Evolutionary conservation across 2,329 filamentous ascomycete species (phyloP), one percentile per base, ranked within the genome.

Genomic region (Ceratocystis variospora): DNA sequence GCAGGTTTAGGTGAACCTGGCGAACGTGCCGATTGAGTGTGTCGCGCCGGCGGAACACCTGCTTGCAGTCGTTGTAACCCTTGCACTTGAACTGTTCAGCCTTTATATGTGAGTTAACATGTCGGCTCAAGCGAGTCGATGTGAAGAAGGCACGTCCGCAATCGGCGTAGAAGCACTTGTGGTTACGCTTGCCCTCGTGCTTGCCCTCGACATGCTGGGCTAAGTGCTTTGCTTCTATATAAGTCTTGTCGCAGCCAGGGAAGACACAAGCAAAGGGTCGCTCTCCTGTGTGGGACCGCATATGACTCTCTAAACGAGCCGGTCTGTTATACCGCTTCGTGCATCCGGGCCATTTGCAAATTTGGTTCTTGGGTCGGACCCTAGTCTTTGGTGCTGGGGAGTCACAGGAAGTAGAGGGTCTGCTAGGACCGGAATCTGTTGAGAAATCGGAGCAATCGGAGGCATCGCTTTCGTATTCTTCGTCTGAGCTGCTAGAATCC

Each of bases 251-350:
- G 73, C 93, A 97, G 53, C 77, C 85, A 5, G 80, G 77, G 69
- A 87, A 81, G 1, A 80, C 78, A 72, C 93, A 97, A 48, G 80
- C 79, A 74, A 88, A 95, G 0, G 90, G 86, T 0, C 92, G 85
- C 71, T 93, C 89, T 70, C 93, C 90, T 64, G 85, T 93, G 74
- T 97, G 93, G 0, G 88, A 91, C 69, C 90, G 83, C 28, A 93
- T 77, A 72, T 97, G 93, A 67, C 89, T 86, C 68, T 87, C 81
- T 3, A 96, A 80, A 33, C 90, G 85, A 44, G 88, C 88, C 0
- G 90, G 91, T 2, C 93, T 86, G 74, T 96, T 96, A 79, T 94
- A 97, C 5, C 87, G 85, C 76, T 95, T 95, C 67, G 78, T 77
- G 73, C 93, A 97, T 69, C 80, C 83, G 10, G 86, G 82, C 73